Percentiles rank a stretch among this genome's conserved stretches.
phyloP scores from a whole-genome alignment of 176 grass and related monocot species.

The Carex littledalei region DNA sequence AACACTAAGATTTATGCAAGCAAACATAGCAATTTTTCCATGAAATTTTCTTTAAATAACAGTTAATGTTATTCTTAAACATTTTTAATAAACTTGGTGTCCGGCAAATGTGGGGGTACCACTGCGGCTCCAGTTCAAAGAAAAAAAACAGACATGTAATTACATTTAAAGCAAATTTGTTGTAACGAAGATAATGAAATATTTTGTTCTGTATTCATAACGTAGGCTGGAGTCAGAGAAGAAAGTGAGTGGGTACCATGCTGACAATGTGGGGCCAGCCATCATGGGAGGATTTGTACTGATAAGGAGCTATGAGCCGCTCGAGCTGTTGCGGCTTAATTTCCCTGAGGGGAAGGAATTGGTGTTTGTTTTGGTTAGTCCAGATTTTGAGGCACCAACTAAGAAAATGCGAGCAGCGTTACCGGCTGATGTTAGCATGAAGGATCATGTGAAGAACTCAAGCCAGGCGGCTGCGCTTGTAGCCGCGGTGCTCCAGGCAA shows the following conservation, averaged over 20 bases:
- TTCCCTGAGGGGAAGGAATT: conserved; percentile 37
- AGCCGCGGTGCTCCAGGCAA: conserved; percentile 42
- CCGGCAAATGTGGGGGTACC: background rate
- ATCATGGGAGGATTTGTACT: conserved; percentile 72
- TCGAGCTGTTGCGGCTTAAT: conserved; percentile 49
- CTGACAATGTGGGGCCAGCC: conserved; percentile 61
- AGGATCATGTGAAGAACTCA: conserved; percentile 62
- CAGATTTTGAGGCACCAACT: conserved; percentile 75
- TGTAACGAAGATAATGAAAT: too few relatives aligned
- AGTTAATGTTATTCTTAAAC: background rate
- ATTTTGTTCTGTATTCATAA: background rate
- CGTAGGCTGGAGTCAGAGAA: conserved; percentile 63
- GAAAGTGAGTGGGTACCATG: conserved; percentile 80
- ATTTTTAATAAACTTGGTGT: background rate
- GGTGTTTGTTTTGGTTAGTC: conserved; percentile 53
- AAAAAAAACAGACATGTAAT: background rate
- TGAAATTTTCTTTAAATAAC: background rate
- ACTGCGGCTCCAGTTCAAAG: background rate
- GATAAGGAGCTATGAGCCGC: conserved; percentile 68
- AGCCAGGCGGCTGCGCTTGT: conserved; percentile 63
- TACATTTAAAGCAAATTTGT: background rate
- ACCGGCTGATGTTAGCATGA: conserved; percentile 38
- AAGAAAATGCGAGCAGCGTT: conserved; percentile 70
- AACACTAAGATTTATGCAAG: background rate
- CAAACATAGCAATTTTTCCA: background rate